Evolutionary conservation across 2,329 filamentous ascomycete species (phyloP).

Genomic region (Nemania diffusa): DNA sequence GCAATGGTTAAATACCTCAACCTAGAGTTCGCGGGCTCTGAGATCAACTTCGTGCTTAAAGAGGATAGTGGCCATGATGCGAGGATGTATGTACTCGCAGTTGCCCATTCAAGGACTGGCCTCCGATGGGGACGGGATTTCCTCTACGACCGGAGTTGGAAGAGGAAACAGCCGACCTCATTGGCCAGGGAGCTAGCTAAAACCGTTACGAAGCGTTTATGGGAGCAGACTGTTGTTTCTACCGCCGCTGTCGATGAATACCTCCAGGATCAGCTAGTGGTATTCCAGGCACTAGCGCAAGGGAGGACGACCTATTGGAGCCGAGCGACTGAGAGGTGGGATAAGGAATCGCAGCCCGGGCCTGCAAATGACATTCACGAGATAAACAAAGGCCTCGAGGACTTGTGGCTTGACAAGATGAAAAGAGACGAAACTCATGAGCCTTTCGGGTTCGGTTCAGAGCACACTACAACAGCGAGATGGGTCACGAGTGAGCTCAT

Average conservation of each 20-base stretch:
- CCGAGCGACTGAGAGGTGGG: constrained; percentile 39
- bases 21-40: constrained; percentile 55
- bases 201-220: constrained; percentile 58
- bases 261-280: constrained; percentile 69
- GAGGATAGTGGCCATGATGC: constrained; percentile 64
- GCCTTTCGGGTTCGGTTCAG: constrained; percentile 67
- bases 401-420: constrained; percentile 40
- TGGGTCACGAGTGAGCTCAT: constrained; percentile 67
- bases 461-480: constrained; percentile 68
- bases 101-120: constrained; percentile 60
- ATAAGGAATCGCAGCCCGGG: constrained; percentile 32
- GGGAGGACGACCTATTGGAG: constrained; percentile 60
- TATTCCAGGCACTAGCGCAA: constrained; percentile 68
- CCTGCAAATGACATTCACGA: constrained; percentile 38
- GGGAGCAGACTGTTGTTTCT: constrained; percentile 56
- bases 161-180: constrained; percentile 53
- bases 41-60: constrained; percentile 57
- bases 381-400: constrained; percentile 31
- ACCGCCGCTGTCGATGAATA: constrained; percentile 63
- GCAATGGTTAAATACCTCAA: constrained; percentile 55
- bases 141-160: constrained; percentile 52
- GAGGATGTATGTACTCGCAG: constrained; percentile 66
- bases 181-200: constrained; percentile 56
- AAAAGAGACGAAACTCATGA: constrained; percentile 57
- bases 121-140: constrained; percentile 63